Evolutionary conservation across 805 yeast species (phyloP).

Genomic region (Ogataea kodamae): DNA sequence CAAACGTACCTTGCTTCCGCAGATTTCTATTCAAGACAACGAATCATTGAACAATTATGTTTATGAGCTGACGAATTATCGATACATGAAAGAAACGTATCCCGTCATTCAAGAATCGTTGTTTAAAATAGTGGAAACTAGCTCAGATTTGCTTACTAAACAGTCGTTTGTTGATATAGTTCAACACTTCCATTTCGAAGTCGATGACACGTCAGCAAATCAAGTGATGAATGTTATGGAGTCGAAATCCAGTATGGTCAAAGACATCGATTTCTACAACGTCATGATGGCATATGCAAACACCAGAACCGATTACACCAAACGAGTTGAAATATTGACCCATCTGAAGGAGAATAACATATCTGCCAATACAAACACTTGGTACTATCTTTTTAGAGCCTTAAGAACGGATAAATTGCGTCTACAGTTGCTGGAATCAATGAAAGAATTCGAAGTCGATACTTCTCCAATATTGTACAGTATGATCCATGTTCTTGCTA

Average conservation of each 20-base stretch:
- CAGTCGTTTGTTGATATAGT: conserved; percentile 18
- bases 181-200: conserved; percentile 19
- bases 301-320: conserved; percentile 15
- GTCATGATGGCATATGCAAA: conserved; percentile 19
- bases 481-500: conserved; percentile 17
- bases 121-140: conserved; percentile 11
- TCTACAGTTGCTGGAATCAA: conserved; percentile 20
- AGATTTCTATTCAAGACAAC: conserved; percentile 12
- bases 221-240: conserved; percentile 23
- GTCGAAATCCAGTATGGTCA: conserved; percentile 14
- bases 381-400: conserved; percentile 27
- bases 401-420: conserved; percentile 19
- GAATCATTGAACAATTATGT: conserved; percentile 19
- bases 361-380: conserved; percentile 26
- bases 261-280: conserved; percentile 31
- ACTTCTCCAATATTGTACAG: conserved; percentile 23
- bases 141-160: conserved; percentile 20
- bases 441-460: conserved; percentile 23
- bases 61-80: conserved; percentile 16
- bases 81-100: conserved; percentile 15
- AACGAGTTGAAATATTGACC: conserved; percentile 21
- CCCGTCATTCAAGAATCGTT: conserved; percentile 16
- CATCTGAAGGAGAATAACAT: conserved; percentile 11
- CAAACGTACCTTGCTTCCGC: conserved; percentile 17
- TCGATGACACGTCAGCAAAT: conserved; percentile 17